phyloP scores from a whole-genome alignment of 768 basidiomycete species.

The Podaxis mareebaensis region DNA sequence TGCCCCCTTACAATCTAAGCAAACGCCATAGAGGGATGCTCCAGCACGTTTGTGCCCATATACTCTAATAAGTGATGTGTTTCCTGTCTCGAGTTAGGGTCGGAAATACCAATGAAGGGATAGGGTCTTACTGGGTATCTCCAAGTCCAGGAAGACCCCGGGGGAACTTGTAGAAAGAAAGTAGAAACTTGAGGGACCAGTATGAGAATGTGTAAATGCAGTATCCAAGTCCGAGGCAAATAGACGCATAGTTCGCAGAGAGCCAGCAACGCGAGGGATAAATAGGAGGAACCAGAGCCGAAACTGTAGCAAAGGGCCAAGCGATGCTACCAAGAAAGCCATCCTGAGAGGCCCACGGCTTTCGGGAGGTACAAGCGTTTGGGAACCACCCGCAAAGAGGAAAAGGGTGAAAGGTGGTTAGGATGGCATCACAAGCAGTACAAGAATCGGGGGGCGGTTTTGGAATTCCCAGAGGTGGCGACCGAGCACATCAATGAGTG shows the following conservation, averaged over 20 bases:
- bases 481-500: not conserved
- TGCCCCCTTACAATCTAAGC: not conserved
- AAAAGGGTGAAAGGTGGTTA: not conserved
- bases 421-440: conserved; percentile 3
- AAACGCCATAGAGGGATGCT: conserved; percentile 9
- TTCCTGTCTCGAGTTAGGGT: not conserved
- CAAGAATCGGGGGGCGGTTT: too few species aligned
- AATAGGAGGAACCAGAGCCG: not conserved
- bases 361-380: not conserved
- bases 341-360: not conserved
- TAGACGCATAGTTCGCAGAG: not conserved
- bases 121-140: not conserved
- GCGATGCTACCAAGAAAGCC: not conserved
- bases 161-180: conserved; percentile 1
- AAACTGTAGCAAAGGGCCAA: not conserved
- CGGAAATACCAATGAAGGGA: not conserved
- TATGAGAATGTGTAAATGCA: not conserved
- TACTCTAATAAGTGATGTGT: conserved; percentile 1
- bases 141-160: conserved; percentile 5
- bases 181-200: not conserved
- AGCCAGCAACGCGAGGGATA: conserved; percentile 10
- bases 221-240: conserved; percentile 2
- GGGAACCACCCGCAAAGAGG: conserved; percentile 7
- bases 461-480: not conserved
- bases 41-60: conserved; percentile 6